Evolutionary conservation across 2,329 filamentous ascomycete genomes (phyloP).

Genomic region (Curvularia sp.): DNA sequence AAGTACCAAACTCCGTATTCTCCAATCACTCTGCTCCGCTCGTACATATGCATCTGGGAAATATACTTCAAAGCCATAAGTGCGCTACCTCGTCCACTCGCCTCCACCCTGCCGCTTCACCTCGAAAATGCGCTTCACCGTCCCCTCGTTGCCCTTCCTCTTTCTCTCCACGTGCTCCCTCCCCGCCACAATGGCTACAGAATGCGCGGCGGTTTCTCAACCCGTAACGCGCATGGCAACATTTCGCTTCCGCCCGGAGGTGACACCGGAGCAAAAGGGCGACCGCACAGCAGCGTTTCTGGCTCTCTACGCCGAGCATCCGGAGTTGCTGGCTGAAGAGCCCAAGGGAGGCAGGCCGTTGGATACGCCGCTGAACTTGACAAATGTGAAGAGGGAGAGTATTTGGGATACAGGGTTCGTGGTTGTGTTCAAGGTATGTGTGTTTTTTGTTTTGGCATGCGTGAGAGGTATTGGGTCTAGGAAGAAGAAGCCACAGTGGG

Average conservation of each 20-base stretch:
- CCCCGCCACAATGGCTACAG: background rate
- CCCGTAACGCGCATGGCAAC: conserved; percentile 36
- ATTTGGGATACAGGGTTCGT: conserved; percentile 39
- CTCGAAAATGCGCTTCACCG: background rate
- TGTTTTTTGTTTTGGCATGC: background rate
- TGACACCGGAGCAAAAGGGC: conserved; percentile 30
- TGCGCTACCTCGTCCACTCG: too few species aligned
- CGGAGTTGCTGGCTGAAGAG: conserved; percentile 22
- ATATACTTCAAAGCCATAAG: too few species aligned
- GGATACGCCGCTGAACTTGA: conserved; percentile 32
- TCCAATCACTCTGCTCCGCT: too few species aligned
- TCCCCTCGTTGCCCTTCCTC: background rate
- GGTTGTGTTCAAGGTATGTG: conserved; percentile 35
- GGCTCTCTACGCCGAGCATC: conserved; percentile 29
- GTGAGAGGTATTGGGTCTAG: background rate
- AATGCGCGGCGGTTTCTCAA: background rate
- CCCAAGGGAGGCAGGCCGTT: conserved; percentile 34
- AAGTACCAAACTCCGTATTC: too few species aligned
- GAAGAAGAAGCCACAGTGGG: background rate
- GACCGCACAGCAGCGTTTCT: conserved; percentile 35
- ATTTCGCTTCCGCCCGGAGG: conserved; percentile 29
- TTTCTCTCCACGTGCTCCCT: background rate
- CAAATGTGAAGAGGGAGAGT: conserved; percentile 32
- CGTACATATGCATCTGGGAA: too few species aligned
- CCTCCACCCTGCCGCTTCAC: background rate